Percentiles rank a stretch among this genome's conserved stretches.
Conservation (phyloP, 2,329 filamentous ascomycete genomes). For the Hirsutella thompsonii region DNA sequence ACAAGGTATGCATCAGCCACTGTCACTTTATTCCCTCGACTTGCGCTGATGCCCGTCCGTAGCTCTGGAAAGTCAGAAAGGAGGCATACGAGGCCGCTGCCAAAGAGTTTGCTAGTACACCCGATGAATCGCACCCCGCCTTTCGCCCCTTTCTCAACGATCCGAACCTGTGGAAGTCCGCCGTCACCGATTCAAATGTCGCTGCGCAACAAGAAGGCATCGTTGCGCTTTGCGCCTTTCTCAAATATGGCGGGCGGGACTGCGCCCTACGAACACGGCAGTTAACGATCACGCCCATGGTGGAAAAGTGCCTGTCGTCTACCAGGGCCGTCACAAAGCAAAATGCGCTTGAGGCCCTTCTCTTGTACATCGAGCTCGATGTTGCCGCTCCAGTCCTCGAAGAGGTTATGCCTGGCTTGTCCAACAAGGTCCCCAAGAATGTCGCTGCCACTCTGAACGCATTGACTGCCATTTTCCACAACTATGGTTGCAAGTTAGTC, state of each 20-base stretch:
- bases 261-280: conserved; percentile 66
- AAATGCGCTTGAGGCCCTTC: conserved; percentile 70
- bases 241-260: conserved; percentile 78
- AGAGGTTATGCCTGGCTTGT: conserved; percentile 70
- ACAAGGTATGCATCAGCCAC: conserved; percentile 48
- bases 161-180: conserved; percentile 77
- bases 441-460: conserved; percentile 60
- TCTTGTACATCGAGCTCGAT: conserved; percentile 86
- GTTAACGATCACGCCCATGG: conserved; percentile 63
- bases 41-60: not conserved
- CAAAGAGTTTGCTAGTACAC: conserved; percentile 73
- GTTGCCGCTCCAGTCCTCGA: conserved; percentile 76
- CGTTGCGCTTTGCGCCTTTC: conserved; percentile 74
- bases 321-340: conserved; percentile 82
- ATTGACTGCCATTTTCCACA: conserved; percentile 76
- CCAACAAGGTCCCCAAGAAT: conserved; percentile 85
- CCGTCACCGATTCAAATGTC: conserved; percentile 88
- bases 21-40: not conserved
- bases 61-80: conserved; percentile 96
- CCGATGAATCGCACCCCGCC: conserved; percentile 72
- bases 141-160: conserved; percentile 85
- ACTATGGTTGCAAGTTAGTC: conserved; percentile 85
- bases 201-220: conserved; percentile 92
- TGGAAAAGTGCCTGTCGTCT: conserved; percentile 83
- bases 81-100: conserved; percentile 85